Conservation (phyloP, 495 filamentous ascomycete species). For the Aspergillus funiculosus region DNA sequence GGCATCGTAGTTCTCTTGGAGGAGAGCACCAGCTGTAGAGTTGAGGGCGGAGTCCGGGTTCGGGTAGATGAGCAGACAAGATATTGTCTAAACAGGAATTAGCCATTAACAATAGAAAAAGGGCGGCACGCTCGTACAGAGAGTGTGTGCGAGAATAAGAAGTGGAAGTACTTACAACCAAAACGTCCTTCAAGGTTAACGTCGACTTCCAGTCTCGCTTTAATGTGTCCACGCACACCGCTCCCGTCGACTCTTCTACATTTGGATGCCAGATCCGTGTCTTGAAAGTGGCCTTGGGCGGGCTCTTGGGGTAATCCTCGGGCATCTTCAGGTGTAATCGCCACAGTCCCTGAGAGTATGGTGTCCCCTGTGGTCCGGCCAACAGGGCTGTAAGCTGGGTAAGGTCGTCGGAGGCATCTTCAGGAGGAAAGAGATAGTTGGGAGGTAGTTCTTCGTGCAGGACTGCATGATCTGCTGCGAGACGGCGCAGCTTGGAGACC, state of each 20-base stretch:
- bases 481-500: slow-evolving; percentile 53
- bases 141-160: too few species aligned
- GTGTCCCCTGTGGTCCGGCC: slow-evolving; percentile 58
- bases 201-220: slow-evolving; percentile 63
- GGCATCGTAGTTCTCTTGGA: slow-evolving; percentile 56
- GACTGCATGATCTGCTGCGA: slow-evolving; percentile 59
- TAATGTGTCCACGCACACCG: slow-evolving; percentile 66
- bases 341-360: slow-evolving; percentile 57
- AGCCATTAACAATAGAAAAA: background rate
- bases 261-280: slow-evolving; percentile 72
- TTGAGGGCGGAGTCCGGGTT: slow-evolving; percentile 69
- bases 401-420: slow-evolving; percentile 49
- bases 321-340: slow-evolving; percentile 59
- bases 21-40: slow-evolving; percentile 54
- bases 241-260: slow-evolving; percentile 59
- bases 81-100: slow-evolving; percentile 47
- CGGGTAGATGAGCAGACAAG: slow-evolving; percentile 65
- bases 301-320: slow-evolving; percentile 55
- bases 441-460: slow-evolving; percentile 57
- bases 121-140: background rate
- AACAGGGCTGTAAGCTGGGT: slow-evolving; percentile 56
- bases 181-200: slow-evolving; percentile 57
- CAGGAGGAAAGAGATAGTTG: slow-evolving; percentile 58
- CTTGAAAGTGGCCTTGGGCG: slow-evolving; percentile 61
- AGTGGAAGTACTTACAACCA: slow-evolving; percentile 54